phyloP scores from a whole-genome alignment of 495 filamentous ascomycete genomes.

The Umbilicaria muhlenbergii region DNA sequence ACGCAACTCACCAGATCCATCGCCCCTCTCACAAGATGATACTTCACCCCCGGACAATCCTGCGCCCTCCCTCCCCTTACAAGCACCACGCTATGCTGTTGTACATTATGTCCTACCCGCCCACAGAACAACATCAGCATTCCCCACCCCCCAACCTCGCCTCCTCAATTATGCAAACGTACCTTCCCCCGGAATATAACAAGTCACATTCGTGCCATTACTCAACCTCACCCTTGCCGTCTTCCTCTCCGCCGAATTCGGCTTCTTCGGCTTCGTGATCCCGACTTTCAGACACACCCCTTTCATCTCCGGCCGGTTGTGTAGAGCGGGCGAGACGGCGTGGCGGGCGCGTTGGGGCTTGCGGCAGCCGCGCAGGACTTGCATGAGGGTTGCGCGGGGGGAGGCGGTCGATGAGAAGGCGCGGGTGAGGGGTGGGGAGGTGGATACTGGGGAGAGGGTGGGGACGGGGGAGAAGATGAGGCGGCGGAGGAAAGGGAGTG shows the following conservation, averaged over 20 bases:
- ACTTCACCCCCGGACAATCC: constrained; percentile 98
- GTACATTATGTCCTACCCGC: constrained; percentile 72
- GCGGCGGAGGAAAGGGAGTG: constrained; percentile 7
- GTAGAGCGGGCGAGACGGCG: constrained; percentile 69
- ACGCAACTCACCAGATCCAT: constrained; percentile 74
- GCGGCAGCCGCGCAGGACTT: constrained; percentile 56
- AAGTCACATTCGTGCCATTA: constrained; percentile 70
- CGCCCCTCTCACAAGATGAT: constrained; percentile 79
- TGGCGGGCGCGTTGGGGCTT: constrained; percentile 62
- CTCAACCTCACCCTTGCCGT: constrained; percentile 77
- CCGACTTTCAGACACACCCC: constrained; percentile 89
- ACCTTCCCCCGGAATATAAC: constrained; percentile 92
- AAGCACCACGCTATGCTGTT: constrained; percentile 94
- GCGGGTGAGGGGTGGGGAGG: constrained; percentile 13
- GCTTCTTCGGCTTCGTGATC: constrained; percentile 92
- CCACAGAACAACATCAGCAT: neutral
- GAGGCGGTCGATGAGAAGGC: constrained; percentile 30
- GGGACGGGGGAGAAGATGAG: constrained; percentile 22
- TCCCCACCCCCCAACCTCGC: neutral
- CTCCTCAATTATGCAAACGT: constrained; percentile 1
- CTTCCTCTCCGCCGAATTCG: constrained; percentile 92
- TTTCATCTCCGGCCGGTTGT: constrained; percentile 66
- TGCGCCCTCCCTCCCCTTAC: constrained; percentile 80
- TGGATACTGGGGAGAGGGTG: constrained; percentile 20
- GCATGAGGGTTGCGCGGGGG: constrained; percentile 32